Percentiles rank a stretch among this genome's conserved stretches.
Conservation (phyloP, 768 basidiomycete genomes). For the Kondoa subrosea region DNA sequence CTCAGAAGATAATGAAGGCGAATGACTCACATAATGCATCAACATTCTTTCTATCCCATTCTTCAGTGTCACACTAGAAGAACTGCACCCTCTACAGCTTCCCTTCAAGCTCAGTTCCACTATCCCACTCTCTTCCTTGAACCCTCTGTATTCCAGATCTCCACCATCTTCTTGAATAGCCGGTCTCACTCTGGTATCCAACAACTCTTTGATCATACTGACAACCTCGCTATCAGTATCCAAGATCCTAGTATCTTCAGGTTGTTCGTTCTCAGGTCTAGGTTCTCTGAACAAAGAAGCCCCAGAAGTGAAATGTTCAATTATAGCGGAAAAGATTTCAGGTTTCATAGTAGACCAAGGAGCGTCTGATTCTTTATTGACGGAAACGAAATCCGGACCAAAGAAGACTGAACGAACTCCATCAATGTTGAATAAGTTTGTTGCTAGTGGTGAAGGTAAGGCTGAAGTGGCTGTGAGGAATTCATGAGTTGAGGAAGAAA, state of each 20-base stretch:
- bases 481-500: constrained; percentile 65
- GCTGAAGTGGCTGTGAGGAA: constrained; percentile 79
- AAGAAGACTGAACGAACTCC: constrained; percentile 81
- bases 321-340: constrained; percentile 84
- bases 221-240: constrained; percentile 92
- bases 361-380: constrained; percentile 72
- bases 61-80: constrained; percentile 87
- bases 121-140: constrained; percentile 56
- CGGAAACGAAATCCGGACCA: constrained; percentile 94
- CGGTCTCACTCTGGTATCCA: constrained; percentile 86
- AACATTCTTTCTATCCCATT: constrained; percentile 95
- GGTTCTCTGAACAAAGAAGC: constrained; percentile 68
- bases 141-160: constrained; percentile 88
- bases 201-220: constrained; percentile 94
- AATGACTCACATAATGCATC: constrained; percentile 69
- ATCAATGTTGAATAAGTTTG: constrained; percentile 82
- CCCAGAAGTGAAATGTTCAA: constrained; percentile 94
- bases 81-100: constrained; percentile 86
- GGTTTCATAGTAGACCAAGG: constrained; percentile 85
- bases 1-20: background rate
- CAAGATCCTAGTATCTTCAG: constrained; percentile 72
- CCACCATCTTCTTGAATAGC: constrained; percentile 99
- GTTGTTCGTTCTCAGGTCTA: constrained; percentile 41
- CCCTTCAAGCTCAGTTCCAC: constrained; percentile 88
- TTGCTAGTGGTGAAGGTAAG: constrained; percentile 79